A percentile compares a stretch with the other conserved stretches of the same genome.
Evolutionary conservation across 2,329 filamentous ascomycete species (phyloP).

Genomic region (Pseudogymnoascus sp.): DNA sequence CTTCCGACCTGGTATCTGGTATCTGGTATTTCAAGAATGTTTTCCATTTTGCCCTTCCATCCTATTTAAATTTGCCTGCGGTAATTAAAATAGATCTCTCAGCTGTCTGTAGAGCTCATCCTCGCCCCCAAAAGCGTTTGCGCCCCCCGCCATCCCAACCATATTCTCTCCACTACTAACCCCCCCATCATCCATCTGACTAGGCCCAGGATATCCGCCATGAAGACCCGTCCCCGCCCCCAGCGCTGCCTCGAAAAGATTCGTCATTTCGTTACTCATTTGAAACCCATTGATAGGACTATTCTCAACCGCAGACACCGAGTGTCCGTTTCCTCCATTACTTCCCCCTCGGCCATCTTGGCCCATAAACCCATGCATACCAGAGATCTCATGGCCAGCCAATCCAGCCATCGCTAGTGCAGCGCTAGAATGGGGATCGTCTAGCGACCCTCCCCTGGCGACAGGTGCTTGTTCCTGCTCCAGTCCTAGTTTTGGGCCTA

Average conservation of each 20-base stretch:
- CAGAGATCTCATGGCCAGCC: conserved; percentile 32
- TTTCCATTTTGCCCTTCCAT: not conserved
- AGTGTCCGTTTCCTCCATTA: conserved; percentile 16
- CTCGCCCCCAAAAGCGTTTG: conserved; percentile 27
- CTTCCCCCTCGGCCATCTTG: conserved; percentile 10
- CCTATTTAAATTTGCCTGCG: not conserved
- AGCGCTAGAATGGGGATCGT: conserved; percentile 45
- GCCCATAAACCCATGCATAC: conserved; percentile 14
- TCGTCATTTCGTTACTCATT: conserved; percentile 32
- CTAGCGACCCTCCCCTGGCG: conserved; percentile 18
- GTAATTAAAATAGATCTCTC: conserved; percentile 26
- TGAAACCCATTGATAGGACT: conserved; percentile 29
- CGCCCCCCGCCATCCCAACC: conserved; percentile 17
- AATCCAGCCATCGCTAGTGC: conserved; percentile 51
- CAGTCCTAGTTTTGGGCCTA: conserved; percentile 62
- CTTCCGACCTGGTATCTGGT: not conserved
- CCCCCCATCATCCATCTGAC: conserved; percentile 18
- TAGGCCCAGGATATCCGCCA: conserved; percentile 15
- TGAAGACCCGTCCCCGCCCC: conserved; percentile 16
- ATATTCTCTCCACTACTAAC: conserved; percentile 15
- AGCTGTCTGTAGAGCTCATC: conserved; percentile 29
- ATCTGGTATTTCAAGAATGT: not conserved
- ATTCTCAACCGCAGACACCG: conserved; percentile 1
- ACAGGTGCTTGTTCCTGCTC: conserved; percentile 25
- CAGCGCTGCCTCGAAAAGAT: conserved; percentile 29